Base-by-base conservation (phyloP, 192 early-diverging fungal species). In the Funneliformis mosseae region DNA sequence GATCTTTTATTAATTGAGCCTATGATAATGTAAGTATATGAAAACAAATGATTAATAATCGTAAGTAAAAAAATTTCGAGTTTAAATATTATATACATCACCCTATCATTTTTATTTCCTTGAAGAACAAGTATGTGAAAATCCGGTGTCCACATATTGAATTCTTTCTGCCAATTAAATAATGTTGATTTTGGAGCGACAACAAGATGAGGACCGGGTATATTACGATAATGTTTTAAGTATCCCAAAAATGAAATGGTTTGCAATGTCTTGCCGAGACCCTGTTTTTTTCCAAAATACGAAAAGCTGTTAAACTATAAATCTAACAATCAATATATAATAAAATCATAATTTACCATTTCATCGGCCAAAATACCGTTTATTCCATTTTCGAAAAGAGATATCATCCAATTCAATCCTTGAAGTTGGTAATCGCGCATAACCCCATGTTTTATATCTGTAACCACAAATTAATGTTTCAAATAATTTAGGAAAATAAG, bases 351-450 rank as follows among this genome's bases (percentile, higher is more conserved):
- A 39, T 64, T 70, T 86, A 93, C 94, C 97, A 98, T 98, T 85
- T 98, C 97, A 86, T 98, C 98, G n/a, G 98, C 97, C 43, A 99
- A 85, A 71, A 98, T 98, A 27, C 98, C 98, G 83, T 99, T 99
- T 84, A 99, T 96, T n/a, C 95, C 95, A 83, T 99, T 98, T 79
- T 96, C 92, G 78, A 91, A 97, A 62, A 99, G 88, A 2, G 95
- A 96, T 39, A 99, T 93, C 90, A 99, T 94, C 98, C 98, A 99
- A 84, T 97, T 98, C 43, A 99, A 89, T 23, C 98, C 98, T 74
- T 97, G 96, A 27, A 98, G 83, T 83, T 99, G 98, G 81, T 99
- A 99, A 83, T 98, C 97, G 42, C 98, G 89, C 88, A 99, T 90
- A 18, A 83, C 94, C n/a, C 97, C 98, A 25, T 94, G 94, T 46